Base-by-base conservation (phyloP, 2,329 filamentous ascomycete genomes). In the Botrytis sinoallii region DNA sequence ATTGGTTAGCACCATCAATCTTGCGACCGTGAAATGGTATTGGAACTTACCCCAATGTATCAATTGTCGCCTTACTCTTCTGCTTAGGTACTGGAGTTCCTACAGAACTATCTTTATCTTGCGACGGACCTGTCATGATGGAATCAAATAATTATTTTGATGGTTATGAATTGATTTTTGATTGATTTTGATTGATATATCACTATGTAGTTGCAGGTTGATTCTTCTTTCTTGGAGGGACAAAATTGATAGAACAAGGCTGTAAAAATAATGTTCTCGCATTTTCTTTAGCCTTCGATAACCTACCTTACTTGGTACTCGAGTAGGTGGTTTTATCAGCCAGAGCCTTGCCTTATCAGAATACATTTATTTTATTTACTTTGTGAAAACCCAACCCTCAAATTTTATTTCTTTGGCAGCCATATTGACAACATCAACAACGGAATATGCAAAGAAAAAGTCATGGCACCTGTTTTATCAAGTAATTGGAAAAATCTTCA, bases 401-500 rank as follows among this genome's bases (percentile, higher is more conserved):
- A 25, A 59, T 59, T 69, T 69, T 59, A 32, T 40, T 48, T 61
- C 55, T 44, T 60, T 40, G 52, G n/a, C 64, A 70, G 71, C 71
- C 22, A 64, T 48, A 59, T 65, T 46, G 68, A 73, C 60, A 67
- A 35, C 25, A 35, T 20, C 42, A 40, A 48, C 25, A 38, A 25
- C 32, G 40, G 32, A 72, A 48, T 38, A 67, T 66, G 44, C 46
- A 52, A 38, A 32, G 12, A 14, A 22, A 60, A 68, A 40, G 60
- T 22, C 32, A 82, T 82, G 81, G 77, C 79, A 60, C 79, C 79
- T 10, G 77, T 80, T 78, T 82, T 91, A 48, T 91, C 89, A 20
- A 89, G 88, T 71, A 95, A 95, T 81, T 95, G 92, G 92, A 94
- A 93, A 83, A 91, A 88, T 83, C 86, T 95, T 72, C 92, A 94